Percentiles rank a stretch among this genome's conserved stretches.
These are phyloP conservation scores for Adansonia rubrostipa DNA, from an alignment of 441 rosid genomes.

Conservation along the genomic window DNA sequence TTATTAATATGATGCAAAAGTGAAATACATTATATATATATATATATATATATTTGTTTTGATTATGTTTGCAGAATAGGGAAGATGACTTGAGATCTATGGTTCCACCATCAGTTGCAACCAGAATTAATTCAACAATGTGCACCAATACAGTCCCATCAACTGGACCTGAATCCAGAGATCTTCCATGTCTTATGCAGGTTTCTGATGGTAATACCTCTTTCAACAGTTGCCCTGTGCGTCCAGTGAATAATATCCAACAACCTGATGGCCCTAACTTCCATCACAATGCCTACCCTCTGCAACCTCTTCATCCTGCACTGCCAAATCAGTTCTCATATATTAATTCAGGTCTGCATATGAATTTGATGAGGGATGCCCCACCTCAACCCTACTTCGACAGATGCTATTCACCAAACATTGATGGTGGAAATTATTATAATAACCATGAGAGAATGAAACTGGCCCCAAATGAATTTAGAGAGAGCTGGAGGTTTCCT, in stretches of 20 bases:
- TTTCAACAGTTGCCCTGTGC: constrained; percentile 47
- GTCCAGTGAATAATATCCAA: constrained; percentile 44
- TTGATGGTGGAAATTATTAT: constrained; percentile 52
- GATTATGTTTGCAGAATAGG: constrained; percentile 45
- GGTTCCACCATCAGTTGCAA: constrained; percentile 43
- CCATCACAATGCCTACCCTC: constrained; percentile 65
- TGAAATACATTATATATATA: neutral
- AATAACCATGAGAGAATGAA: constrained; percentile 81
- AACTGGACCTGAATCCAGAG: constrained; percentile 57
- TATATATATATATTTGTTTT: neutral
- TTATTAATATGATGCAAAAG: neutral
- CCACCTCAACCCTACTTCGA: constrained; percentile 58
- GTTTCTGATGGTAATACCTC: constrained; percentile 48
- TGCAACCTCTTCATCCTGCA: constrained; percentile 34
- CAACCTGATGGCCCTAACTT: constrained; percentile 55
- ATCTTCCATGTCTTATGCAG: constrained; percentile 44
- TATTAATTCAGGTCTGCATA: constrained; percentile 57
- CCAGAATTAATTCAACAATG: constrained; percentile 49
- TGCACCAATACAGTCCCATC: constrained; percentile 49
- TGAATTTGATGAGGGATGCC: constrained; percentile 59
- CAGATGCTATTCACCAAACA: constrained; percentile 56
- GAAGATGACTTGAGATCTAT: constrained; percentile 50
- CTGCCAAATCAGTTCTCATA: constrained; percentile 75
- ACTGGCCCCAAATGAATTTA: constrained; percentile 56
- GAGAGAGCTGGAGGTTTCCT: constrained; percentile 75